Conservation (phyloP, 1,139 yeast genomes). For the Pichia sp. region DNA sequence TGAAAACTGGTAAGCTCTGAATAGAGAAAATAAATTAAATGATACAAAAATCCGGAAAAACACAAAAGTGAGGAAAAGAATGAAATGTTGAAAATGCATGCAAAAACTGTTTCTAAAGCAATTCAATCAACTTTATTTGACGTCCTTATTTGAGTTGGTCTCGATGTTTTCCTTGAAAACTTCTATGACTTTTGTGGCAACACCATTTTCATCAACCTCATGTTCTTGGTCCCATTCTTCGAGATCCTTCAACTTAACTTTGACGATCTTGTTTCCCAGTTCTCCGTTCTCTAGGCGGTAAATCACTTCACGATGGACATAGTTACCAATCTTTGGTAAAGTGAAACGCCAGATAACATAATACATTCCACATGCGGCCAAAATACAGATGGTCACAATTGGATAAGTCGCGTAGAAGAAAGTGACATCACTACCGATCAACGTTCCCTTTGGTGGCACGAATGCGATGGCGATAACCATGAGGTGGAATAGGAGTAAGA, state of each 20-base stretch:
- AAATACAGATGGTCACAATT: conserved; percentile 33
- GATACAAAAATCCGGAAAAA: neutral
- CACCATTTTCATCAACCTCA: conserved; percentile 17
- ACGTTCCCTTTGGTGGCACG: conserved; percentile 39
- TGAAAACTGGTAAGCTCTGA: no score
- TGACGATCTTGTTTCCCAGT: conserved; percentile 39
- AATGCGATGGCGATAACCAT: conserved; percentile 41
- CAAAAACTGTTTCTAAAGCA: neutral
- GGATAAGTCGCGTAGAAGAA: conserved; percentile 34
- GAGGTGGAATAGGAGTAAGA: conserved; percentile 34
- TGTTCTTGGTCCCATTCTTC: conserved; percentile 35
- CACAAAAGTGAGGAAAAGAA: neutral
- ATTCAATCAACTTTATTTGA: no score
- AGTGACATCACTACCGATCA: conserved; percentile 38
- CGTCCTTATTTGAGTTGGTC: neutral
- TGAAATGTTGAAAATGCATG: neutral
- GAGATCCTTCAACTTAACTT: conserved; percentile 34
- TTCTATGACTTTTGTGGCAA: conserved; percentile 6
- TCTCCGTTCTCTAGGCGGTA: conserved; percentile 40
- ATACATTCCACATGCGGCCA: conserved; percentile 34
- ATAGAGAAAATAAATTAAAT: no score
- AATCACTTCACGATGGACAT: conserved; percentile 34
- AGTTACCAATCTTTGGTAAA: conserved; percentile 36
- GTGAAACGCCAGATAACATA: conserved; percentile 39
- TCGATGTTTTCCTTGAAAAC: neutral